Conservation (phyloP, 306 rosid species). For the Alnus rubra region DNA sequence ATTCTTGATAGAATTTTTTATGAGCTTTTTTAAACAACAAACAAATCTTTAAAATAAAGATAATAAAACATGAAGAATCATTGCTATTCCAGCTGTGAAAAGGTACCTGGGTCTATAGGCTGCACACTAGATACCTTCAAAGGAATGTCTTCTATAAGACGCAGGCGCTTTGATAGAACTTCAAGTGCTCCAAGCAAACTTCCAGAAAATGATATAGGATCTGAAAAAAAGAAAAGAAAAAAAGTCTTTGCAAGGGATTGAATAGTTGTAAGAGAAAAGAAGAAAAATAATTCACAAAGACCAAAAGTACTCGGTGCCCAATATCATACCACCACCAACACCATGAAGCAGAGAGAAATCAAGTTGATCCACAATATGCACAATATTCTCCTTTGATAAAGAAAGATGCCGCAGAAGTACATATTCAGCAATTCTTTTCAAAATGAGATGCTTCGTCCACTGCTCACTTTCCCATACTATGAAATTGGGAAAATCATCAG, state of each 20-base stretch:
- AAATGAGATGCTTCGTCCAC: constrained; percentile 73
- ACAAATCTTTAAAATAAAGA: constrained; percentile 13
- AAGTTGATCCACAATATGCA: constrained; percentile 77
- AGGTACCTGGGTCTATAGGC: constrained; percentile 81
- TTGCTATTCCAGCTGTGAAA: constrained; percentile 19
- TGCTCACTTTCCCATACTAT: constrained; percentile 84
- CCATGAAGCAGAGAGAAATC: constrained; percentile 88
- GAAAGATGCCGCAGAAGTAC: constrained; percentile 80
- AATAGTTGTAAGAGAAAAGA: constrained; percentile 18
- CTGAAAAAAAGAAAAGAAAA: constrained; percentile 32
- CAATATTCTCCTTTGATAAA: constrained; percentile 59
- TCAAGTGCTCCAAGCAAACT: constrained; percentile 74
- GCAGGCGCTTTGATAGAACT: constrained; percentile 70
- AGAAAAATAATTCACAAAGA: constrained; percentile 20
- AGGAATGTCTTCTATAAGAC: constrained; percentile 75
- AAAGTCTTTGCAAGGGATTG: constrained; percentile 17
- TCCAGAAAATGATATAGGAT: constrained; percentile 70
- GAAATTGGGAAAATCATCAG: constrained; percentile 27
- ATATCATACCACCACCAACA: constrained; percentile 52
- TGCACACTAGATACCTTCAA: constrained; percentile 87
- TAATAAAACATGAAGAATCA: constrained; percentile 5
- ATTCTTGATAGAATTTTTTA: neutral
- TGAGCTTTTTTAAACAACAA: neutral
- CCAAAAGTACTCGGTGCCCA: neutral
- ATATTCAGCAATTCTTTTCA: constrained; percentile 67